Percentiles rank a stretch among this genome's conserved stretches.
Conservation (phyloP, 345 rosid species). For the Salix purpurea region DNA sequence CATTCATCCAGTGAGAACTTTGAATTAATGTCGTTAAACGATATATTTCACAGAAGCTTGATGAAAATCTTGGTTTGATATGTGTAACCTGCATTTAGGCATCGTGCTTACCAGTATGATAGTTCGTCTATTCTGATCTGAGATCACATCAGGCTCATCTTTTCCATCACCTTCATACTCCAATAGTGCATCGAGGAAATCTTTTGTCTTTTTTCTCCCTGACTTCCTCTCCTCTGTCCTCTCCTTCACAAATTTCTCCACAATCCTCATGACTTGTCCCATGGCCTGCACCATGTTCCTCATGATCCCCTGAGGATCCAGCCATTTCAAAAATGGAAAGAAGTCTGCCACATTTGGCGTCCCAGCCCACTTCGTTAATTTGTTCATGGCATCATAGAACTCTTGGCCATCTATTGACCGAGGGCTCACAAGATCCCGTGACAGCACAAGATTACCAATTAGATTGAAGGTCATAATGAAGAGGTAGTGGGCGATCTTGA, state of each 20-base stretch:
- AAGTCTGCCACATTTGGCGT: slow-evolving; percentile 21
- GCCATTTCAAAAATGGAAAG: slow-evolving; percentile 4
- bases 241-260: slow-evolving; percentile 16
- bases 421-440: neutral
- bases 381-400: slow-evolving; percentile 16
- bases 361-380: neutral
- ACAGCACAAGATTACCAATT: slow-evolving; percentile 13
- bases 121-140: no score
- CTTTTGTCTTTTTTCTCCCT: neutral
- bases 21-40: neutral
- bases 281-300: slow-evolving; percentile 15
- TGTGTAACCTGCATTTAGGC: no score
- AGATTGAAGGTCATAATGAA: slow-evolving; percentile 16
- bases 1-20: neutral
- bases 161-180: slow-evolving; percentile 14
- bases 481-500: neutral
- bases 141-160: slow-evolving; percentile 1
- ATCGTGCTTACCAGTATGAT: no score
- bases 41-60: no score
- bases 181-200: slow-evolving; percentile 18
- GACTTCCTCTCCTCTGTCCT: neutral
- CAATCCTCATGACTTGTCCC: slow-evolving; percentile 8
- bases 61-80: no score
- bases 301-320: slow-evolving; percentile 30
- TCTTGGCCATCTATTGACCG: slow-evolving; percentile 6